A percentile compares a stretch with the other conserved stretches of the same genome.
Evolutionary conservation across 768 basidiomycete genomes (phyloP).

Genomic region (Trametes sanguinea): DNA sequence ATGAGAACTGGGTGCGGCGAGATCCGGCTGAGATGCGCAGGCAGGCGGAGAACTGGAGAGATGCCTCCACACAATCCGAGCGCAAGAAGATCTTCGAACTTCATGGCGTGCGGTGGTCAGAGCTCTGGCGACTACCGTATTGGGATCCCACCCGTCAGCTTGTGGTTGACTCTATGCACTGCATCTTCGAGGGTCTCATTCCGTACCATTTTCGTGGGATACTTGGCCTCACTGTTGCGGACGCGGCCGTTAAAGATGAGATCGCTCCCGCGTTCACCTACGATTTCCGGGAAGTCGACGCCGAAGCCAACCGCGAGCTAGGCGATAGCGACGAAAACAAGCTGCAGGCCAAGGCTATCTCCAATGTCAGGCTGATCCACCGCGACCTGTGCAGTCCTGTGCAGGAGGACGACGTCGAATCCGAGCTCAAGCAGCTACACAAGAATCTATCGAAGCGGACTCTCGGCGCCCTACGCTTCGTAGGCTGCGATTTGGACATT

Average conservation of each 20-base stretch:
- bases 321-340: neutral
- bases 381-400: neutral
- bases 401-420: neutral
- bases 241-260: neutral
- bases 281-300: neutral
- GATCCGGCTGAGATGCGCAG: neutral
- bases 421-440: neutral
- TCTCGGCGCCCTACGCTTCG: neutral
- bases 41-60: slow-evolving; percentile 19
- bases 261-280: neutral
- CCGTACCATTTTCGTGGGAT: slow-evolving; percentile 1
- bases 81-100: slow-evolving; percentile 16
- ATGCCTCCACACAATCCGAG: slow-evolving; percentile 7
- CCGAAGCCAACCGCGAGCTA: neutral
- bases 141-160: slow-evolving; percentile 28
- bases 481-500: neutral
- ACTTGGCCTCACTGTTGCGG: neutral
- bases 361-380: neutral
- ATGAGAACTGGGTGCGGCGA: slow-evolving; percentile 3
- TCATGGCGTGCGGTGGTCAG: slow-evolving; percentile 28
- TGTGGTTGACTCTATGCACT: slow-evolving; percentile 33
- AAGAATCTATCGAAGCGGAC: neutral
- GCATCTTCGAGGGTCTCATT: slow-evolving; percentile 17
- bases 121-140: slow-evolving; percentile 29
- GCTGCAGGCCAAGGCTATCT: neutral